Base-by-base conservation (phyloP, 1,139 yeast species). In the Neolecta irregularis region DNA sequence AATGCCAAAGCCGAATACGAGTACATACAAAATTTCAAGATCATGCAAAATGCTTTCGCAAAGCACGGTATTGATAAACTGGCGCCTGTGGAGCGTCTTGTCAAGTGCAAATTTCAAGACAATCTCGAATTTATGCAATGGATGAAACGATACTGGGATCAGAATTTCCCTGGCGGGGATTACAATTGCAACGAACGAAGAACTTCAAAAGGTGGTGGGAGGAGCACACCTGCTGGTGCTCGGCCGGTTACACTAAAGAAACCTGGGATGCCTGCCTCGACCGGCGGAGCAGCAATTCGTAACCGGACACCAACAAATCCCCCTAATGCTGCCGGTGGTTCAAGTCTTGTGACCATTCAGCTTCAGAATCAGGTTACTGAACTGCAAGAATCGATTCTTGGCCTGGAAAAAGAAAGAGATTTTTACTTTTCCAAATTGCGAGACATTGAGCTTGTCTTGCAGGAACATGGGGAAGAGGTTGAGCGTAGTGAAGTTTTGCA, bases 61-160 rank as follows among this genome's bases (percentile, higher is more conserved):
- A 69, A 63, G 47, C 85, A 81, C 51, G 62, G 64, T 32, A 73
- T 88, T 42, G 72, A 76, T 41, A 74, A 83, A 47, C 65, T 71
- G 13, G 71, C 91, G 28, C 85, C 85, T 32, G 91, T 83, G 26
- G 93, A 81, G 43, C 64, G 68, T 44, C 64, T 88, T 45, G 71
- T 78, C 52, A 81, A 80, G 56, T 88, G 96, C 58, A 67, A 81
- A 47, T 69, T 88, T 48, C 98, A 88, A 55, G 98, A 88, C 52
- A 88, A 88, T 54, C 64, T 88, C 48, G 96, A 85, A 57, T 76
- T 88, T 48, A 60, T 88, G 45, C 98, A 88, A 56, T 91, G 95
- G 95, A 65, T 81, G 50, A 75, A 79, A 52, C 67, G 68, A 49
- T 74, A 64, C 49, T 88, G 95, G 95, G 63, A 65, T 46, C 85